Evolutionary conservation across 2,329 filamentous ascomycete genomes (phyloP).

Genomic region (Monilinia laxa): DNA sequence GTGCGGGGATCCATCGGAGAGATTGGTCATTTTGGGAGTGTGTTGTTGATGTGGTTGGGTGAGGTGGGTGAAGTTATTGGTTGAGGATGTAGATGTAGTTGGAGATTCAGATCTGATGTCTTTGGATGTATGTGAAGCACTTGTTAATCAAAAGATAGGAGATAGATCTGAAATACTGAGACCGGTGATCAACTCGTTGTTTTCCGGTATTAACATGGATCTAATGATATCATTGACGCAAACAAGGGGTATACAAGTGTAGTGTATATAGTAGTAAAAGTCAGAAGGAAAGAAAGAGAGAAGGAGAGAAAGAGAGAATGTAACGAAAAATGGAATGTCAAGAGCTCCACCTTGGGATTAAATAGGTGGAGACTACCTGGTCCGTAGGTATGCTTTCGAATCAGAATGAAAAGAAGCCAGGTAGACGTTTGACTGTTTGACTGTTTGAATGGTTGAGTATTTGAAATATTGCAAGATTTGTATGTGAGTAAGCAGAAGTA

Average conservation of each 20-base stretch:
- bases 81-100: not conserved
- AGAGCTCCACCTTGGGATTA: not conserved
- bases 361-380: too few species aligned
- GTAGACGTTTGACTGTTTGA: not conserved
- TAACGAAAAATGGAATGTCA: not conserved
- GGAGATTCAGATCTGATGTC: not conserved
- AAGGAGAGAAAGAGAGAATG: not conserved
- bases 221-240: too few species aligned
- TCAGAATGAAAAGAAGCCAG: too few species aligned
- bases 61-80: not conserved
- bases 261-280: too few species aligned
- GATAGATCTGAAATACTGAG: too few species aligned
- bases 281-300: too few species aligned
- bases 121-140: not conserved
- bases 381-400: too few species aligned
- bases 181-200: too few species aligned
- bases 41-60: too few species aligned
- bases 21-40: not conserved
- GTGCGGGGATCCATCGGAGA: constrained; percentile 26
- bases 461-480: not conserved
- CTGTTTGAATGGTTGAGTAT: too few species aligned
- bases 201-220: too few species aligned
- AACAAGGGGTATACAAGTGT: too few species aligned
- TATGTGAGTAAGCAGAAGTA: not conserved
- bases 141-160: not conserved